Conservation (phyloP, 2,329 filamentous ascomycete species). For the Penicillium decumbens region DNA sequence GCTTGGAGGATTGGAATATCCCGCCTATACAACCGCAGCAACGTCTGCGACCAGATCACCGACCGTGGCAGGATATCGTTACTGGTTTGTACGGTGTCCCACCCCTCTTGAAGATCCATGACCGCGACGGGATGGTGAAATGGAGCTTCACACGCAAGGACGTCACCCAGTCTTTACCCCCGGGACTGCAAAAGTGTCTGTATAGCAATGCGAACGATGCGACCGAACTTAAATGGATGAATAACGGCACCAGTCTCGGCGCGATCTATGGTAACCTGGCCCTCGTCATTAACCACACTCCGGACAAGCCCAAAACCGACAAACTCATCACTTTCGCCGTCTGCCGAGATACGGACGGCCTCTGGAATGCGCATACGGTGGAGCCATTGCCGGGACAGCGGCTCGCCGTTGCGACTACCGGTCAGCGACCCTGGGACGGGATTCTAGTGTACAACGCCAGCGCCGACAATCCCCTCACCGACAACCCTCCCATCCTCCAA, state of each 20-base stretch:
- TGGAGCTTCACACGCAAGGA: conserved; percentile 22
- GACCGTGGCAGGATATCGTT: conserved; percentile 20
- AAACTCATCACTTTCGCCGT: conserved; percentile 24
- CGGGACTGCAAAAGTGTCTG: conserved; percentile 14
- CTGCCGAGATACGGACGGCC: conserved; percentile 18
- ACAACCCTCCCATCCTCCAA: conserved; percentile 21
- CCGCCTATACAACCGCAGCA: conserved; percentile 20
- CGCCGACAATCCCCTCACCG: conserved; percentile 13
- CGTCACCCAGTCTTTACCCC: conserved; percentile 18
- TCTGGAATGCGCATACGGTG: conserved; percentile 22
- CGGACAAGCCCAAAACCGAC: conserved; percentile 19
- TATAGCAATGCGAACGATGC: conserved; percentile 22
- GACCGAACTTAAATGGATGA: conserved; percentile 26
- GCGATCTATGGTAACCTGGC: conserved; percentile 22
- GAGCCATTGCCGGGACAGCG: conserved; percentile 20
- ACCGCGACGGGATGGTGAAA: conserved; percentile 15
- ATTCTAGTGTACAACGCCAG: conserved; percentile 25
- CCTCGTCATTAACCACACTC: conserved; percentile 23
- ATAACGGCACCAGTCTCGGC: conserved; percentile 18
- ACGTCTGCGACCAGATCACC: conserved; percentile 16
- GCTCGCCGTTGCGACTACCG: conserved; percentile 23
- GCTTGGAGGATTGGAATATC: conserved; percentile 14
- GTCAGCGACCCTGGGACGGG: conserved; percentile 22
- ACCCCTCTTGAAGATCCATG: conserved; percentile 19
- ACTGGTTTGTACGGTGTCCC: conserved; percentile 19